Evolutionary conservation across 2,329 filamentous ascomycete species (phyloP).

Genomic region (Ophiognomonia clavigignenti-juglandacearum): DNA sequence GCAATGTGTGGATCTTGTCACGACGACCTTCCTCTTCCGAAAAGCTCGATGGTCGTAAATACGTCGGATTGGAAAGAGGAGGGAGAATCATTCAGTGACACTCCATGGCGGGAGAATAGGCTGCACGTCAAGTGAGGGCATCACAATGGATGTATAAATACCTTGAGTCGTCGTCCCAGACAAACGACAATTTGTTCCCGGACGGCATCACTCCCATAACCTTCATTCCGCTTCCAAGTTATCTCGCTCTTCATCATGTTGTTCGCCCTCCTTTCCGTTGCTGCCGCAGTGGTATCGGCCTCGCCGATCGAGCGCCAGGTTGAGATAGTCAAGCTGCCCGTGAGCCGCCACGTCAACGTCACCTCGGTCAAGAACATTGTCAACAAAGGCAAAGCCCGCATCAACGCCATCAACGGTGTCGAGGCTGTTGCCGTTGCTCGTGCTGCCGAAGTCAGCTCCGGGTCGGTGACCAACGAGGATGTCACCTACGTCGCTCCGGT

Average conservation of each 20-base stretch:
- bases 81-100: no score
- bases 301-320: conserved; percentile 20
- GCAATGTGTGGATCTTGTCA: background rate
- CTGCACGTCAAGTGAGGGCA: background rate
- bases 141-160: background rate
- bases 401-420: conserved; percentile 20
- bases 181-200: background rate
- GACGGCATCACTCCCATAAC: background rate
- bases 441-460: conserved; percentile 16
- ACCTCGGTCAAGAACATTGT: conserved; percentile 22
- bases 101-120: no score
- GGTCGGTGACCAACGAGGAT: conserved; percentile 23
- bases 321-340: conserved; percentile 18
- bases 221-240: background rate
- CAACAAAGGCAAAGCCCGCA: conserved; percentile 20
- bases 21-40: conserved; percentile 7
- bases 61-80: no score
- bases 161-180: background rate
- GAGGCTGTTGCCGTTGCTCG: conserved; percentile 1
- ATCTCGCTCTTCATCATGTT: conserved; percentile 1
- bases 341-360: conserved; percentile 21
- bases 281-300: conserved; percentile 20
- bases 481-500: conserved; percentile 23
- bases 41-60: no score
- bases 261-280: conserved; percentile 6